Percentiles rank a stretch among this genome's conserved stretches.
phyloP scores from a whole-genome alignment of 1,284 basidiomycete species.

The Phellinidium pouzarii region DNA sequence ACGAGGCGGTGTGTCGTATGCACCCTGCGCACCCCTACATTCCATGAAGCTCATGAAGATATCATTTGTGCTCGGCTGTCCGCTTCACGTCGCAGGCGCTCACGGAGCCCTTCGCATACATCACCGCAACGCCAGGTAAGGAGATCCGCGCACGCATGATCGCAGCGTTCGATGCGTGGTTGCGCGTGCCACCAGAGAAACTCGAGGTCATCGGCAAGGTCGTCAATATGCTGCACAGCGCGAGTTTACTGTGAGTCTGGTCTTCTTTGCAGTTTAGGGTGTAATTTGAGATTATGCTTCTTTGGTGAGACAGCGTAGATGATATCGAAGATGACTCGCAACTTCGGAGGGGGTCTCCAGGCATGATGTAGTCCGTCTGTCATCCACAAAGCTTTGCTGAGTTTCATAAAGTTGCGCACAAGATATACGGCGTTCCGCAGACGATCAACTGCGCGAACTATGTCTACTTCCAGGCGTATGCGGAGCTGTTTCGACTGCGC shows the following conservation, averaged over 20 bases:
- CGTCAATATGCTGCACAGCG: conserved; percentile 92
- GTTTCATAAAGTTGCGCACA: conserved; percentile 66
- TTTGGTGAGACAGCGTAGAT: conserved; percentile 65
- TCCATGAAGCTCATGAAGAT: background rate
- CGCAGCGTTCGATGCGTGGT: conserved; percentile 92
- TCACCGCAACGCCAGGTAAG: conserved; percentile 84
- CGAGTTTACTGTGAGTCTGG: conserved; percentile 75
- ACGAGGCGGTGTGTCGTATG: conserved; percentile 11
- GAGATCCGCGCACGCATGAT: conserved; percentile 89
- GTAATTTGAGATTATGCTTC: conserved; percentile 13
- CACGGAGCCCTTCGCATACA: conserved; percentile 87
- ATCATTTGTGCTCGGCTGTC: background rate
- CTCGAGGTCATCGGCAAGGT: conserved; percentile 72
- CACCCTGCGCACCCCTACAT: background rate
- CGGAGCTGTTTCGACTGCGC: conserved; percentile 65
- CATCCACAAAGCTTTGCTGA: background rate
- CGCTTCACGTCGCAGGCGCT: conserved; percentile 42
- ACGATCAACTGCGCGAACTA: conserved; percentile 98
- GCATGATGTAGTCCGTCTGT: conserved; percentile 33
- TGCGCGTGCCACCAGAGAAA: conserved; percentile 71
- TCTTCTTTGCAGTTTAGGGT: conserved; percentile 11
- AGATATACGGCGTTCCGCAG: conserved; percentile 93
- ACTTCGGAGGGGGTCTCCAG: conserved; percentile 80
- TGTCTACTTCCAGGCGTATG: conserved; percentile 87
- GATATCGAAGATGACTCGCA: conserved; percentile 97